Base-by-base conservation (phyloP, 1,284 basidiomycete genomes). In the Blastosporella zonata region DNA sequence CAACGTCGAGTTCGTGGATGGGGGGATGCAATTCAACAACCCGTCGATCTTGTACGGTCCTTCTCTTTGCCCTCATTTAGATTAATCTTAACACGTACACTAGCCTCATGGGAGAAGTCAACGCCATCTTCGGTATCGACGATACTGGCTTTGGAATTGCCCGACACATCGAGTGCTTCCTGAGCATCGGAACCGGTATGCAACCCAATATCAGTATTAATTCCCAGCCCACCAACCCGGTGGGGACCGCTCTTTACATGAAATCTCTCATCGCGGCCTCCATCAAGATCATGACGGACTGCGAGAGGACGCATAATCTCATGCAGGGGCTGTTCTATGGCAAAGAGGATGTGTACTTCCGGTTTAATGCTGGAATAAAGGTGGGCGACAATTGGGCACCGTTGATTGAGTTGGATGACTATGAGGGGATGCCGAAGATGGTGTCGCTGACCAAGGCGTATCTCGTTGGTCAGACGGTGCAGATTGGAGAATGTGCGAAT, bases 21-120 rank as follows among this genome's bases (percentile, higher is more conserved):
- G 61, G 1, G 64, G 64, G 15, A 23, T 63, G 0, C 50, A 54
- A 13, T 61, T 55, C 48, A 66, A 66, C 36, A 67, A 67, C 40
- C 59, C 60, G 1, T 47, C 50, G 29, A 37, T 50, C 27, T 31
- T 55, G 54, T 48, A 47, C 2, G 15, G 18, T 12, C 12, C n/a
- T 25, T 12, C 2, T n/a, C 17, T 20, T 15, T n/a, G 18, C 7
- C 20, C 2, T 3, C 22, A 12, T 22, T 23, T 17, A 9, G 1
- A 8, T 15, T 6, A 31, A 28, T 28, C 20, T 48, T 15, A 31
- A 29, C 47, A 9, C 6, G 6, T 34, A 34, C 25, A n/a, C 1
- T n/a, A 55, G 50, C 17, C 44, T 52, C 7, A 33, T 55, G 47
- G 53, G 44, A 36, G 50, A 55, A 28, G 47, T 55, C n/a, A 49